Evolutionary conservation across 306 rosid species (phyloP).

Genomic region (Carpinus viminea): DNA sequence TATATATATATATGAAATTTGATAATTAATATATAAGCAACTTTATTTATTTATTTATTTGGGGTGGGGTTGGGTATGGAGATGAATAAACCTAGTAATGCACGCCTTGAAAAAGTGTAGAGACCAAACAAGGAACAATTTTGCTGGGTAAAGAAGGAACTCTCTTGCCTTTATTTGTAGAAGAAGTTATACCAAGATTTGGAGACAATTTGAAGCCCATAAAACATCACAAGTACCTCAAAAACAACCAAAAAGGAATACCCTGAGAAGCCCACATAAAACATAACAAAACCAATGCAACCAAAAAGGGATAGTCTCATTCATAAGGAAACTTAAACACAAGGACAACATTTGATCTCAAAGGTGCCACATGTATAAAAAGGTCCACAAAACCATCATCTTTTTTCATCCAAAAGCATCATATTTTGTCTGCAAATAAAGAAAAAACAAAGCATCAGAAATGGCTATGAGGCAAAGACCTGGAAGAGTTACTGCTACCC

Average conservation of each 20-base stretch:
- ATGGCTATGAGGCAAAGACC: constrained; percentile 45
- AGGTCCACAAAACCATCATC: neutral
- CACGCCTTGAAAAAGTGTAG: constrained; percentile 13
- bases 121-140: constrained; percentile 35
- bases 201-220: neutral
- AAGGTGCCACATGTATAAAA: neutral
- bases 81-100: neutral
- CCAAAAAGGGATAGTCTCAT: constrained; percentile 36
- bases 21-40: too few relatives aligned
- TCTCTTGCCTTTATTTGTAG: constrained; percentile 1
- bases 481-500: constrained; percentile 9
- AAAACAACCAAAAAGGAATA: neutral
- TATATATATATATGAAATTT: too few relatives aligned
- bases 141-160: neutral
- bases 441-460: neutral
- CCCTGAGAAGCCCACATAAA: neutral
- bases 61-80: too few relatives aligned
- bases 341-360: neutral
- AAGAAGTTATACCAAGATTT: constrained; percentile 31
- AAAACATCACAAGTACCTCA: neutral
- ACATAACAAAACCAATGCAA: constrained; percentile 24
- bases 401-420: neutral
- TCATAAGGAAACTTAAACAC: constrained; percentile 29
- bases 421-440: neutral
- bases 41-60: too few relatives aligned